Base-by-base conservation (phyloP, 2,329 filamentous ascomycete genomes). In the Cytospora piceicola region DNA sequence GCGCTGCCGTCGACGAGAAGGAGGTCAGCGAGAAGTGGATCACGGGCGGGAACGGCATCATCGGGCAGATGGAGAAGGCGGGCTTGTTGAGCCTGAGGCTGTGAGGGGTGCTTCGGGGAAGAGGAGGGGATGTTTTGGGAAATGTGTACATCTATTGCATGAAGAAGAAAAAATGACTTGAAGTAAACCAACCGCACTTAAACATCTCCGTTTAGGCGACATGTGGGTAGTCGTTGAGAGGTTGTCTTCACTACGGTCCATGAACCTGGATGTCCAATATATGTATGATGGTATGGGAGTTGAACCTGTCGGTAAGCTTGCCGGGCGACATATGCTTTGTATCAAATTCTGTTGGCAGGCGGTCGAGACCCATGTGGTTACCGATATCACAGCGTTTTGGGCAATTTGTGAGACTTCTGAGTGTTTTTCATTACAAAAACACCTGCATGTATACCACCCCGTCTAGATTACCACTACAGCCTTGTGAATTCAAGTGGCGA, bases 51-150 rank as follows among this genome's bases (percentile, higher is more conserved):
- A 88, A 90, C 72, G 94, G 94, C 20, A 85, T 94, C 60, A 83
- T 97, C 55, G 93, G 93, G 9, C 92, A 97, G 83, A 84, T 97
- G 80, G 93, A 96, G 81, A 87, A 89, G 73, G 85, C 86, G 5
- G 74, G 81, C 52, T 73, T 88, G 71, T 76, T 82, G 75, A 82
- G 77, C 52, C 75, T 84, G 79, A 79, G 78, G 70, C 71, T 81
- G 72, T 82, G 75, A 77, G 69, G 46, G 2, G 1, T 29, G 4
- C 5, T 17, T 2, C 12, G 12, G 0, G 58, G 51, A 54, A 2
- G n/a, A 15, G 7, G 9, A 12, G 27, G 11, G 32, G 20, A 9
- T 15, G 52, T 59, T 46, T 58, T 65, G 64, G 55, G 59, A 65
- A 61, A 62, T 66, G 58, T 70, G 65, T 60, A 64, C 55, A 52